Evolutionary conservation across 2,329 filamentous ascomycete species (phyloP).

Genomic region (Plectosphaerella plurivora): DNA sequence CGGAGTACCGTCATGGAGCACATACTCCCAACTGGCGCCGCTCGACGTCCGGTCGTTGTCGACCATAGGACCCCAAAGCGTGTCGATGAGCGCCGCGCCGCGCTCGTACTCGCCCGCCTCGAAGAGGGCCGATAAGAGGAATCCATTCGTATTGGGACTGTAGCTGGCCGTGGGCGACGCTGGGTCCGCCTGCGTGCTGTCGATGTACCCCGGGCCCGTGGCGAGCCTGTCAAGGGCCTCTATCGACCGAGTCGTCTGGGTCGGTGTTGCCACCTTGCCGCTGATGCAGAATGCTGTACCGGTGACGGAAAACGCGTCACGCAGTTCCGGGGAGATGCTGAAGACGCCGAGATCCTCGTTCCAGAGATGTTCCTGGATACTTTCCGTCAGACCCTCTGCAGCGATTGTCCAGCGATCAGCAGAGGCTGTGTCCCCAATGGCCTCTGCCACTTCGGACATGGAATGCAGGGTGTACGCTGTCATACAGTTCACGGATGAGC

Average conservation of each 20-base stretch:
- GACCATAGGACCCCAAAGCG: slow-evolving; percentile 37
- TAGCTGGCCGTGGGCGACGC: slow-evolving; percentile 28
- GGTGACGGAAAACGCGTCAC: slow-evolving; percentile 9
- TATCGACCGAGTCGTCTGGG: slow-evolving; percentile 7
- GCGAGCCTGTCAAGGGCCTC: slow-evolving; percentile 5
- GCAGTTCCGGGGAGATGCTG: slow-evolving; percentile 1
- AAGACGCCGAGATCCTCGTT: slow-evolving; percentile 13
- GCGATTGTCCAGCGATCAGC: slow-evolving; percentile 7
- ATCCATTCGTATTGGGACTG: slow-evolving; percentile 41
- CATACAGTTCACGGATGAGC: slow-evolving; percentile 10
- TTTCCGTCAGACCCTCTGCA: slow-evolving; percentile 10
- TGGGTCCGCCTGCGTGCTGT: slow-evolving; percentile 8
- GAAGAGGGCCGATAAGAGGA: slow-evolving; percentile 33
- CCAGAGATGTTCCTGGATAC: slow-evolving; percentile 14
- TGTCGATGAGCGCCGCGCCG: slow-evolving; percentile 24
- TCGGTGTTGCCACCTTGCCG: slow-evolving; percentile 9
- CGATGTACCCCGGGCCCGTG: slow-evolving; percentile 14
- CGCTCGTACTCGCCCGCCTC: slow-evolving; percentile 17
- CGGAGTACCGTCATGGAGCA: slow-evolving; percentile 29
- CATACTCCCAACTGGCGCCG: slow-evolving; percentile 40
- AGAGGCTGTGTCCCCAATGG: slow-evolving; percentile 18
- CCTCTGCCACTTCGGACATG: slow-evolving; percentile 8
- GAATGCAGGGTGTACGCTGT: slow-evolving; percentile 9
- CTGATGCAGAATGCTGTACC: slow-evolving; percentile 14
- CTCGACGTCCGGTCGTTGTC: slow-evolving; percentile 25